phyloP scores from a whole-genome alignment of 2,329 filamentous ascomycete species.

The Penicillium sp. region DNA sequence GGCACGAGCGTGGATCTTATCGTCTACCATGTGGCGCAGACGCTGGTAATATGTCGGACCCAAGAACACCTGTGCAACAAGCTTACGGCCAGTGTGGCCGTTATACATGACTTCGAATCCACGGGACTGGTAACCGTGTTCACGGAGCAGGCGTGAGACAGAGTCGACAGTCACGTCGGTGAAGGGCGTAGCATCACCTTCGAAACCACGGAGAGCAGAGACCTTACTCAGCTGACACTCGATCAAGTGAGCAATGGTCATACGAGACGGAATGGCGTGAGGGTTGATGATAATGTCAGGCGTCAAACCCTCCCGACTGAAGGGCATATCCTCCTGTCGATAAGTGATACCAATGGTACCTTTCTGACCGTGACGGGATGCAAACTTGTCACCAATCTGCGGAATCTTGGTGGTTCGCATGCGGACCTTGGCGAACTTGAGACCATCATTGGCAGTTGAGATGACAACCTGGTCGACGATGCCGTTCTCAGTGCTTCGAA shows the following conservation, averaged over 20 bases:
- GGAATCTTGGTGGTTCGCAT: slow-evolving; percentile 97
- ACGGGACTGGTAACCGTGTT: slow-evolving; percentile 93
- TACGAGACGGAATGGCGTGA: slow-evolving; percentile 98
- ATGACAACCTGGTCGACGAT: slow-evolving; percentile 93
- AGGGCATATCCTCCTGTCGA: slow-evolving; percentile 98
- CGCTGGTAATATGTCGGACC: slow-evolving; percentile 99
- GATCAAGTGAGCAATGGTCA: slow-evolving; percentile 99
- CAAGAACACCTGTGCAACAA: slow-evolving; percentile 93
- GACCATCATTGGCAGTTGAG: slow-evolving; percentile 90
- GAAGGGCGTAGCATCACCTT: slow-evolving; percentile 97
- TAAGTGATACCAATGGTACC: slow-evolving; percentile 99
- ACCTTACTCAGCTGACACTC: slow-evolving; percentile 98
- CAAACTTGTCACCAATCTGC: slow-evolving; percentile 99
- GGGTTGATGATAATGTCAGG: slow-evolving; percentile 99
- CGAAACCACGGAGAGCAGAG: slow-evolving; percentile 86
- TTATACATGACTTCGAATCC: slow-evolving; percentile 99
- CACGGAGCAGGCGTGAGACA: slow-evolving; percentile 80
- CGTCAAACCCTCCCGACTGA: slow-evolving; percentile 85
- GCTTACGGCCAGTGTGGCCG: slow-evolving; percentile 91
- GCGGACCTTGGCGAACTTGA: slow-evolving; percentile 95
- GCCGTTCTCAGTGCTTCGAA: slow-evolving; percentile 94
- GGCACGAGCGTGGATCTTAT: slow-evolving; percentile 99
- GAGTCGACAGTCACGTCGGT: slow-evolving; percentile 96
- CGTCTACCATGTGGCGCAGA: slow-evolving; percentile 98
- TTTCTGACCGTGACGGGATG: slow-evolving; percentile 98